Conservation (phyloP, 495 filamentous ascomycete species). For the Talaromyces adpressus region DNA sequence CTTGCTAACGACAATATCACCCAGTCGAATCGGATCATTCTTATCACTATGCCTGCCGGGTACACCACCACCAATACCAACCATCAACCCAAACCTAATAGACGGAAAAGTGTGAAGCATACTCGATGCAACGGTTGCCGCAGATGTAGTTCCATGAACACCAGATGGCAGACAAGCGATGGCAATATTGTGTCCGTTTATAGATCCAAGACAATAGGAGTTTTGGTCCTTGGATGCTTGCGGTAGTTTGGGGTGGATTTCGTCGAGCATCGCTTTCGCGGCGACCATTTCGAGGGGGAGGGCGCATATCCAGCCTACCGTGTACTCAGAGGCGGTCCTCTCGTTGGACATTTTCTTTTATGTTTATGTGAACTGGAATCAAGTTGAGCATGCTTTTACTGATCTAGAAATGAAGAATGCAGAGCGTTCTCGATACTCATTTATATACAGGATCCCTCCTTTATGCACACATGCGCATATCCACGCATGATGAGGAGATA, state of each 20-base stretch:
- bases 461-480: background rate
- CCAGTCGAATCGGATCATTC: conserved; percentile 20
- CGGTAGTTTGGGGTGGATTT: conserved; percentile 5
- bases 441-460: background rate
- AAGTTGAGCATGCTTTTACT: background rate
- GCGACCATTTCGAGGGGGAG: conserved; percentile 17
- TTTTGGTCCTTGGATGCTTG: conserved; percentile 20
- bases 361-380: background rate
- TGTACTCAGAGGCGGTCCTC: conserved; percentile 10
- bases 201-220: conserved; percentile 21
- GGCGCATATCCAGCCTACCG: conserved; percentile 21
- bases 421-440: background rate
- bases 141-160: conserved; percentile 20
- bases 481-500: background rate
- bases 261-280: conserved; percentile 17
- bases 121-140: conserved; percentile 21
- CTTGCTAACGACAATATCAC: conserved; percentile 29
- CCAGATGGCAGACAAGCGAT: conserved; percentile 26
- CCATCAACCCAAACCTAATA: conserved; percentile 30
- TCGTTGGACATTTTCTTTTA: background rate
- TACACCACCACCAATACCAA: conserved; percentile 39
- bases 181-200: conserved; percentile 28
- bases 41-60: conserved; percentile 24
- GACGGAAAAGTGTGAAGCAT: conserved; percentile 27
- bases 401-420: background rate